Base-by-base conservation (phyloP, 2,329 filamentous ascomycete species). In the Penicillium italicum region DNA sequence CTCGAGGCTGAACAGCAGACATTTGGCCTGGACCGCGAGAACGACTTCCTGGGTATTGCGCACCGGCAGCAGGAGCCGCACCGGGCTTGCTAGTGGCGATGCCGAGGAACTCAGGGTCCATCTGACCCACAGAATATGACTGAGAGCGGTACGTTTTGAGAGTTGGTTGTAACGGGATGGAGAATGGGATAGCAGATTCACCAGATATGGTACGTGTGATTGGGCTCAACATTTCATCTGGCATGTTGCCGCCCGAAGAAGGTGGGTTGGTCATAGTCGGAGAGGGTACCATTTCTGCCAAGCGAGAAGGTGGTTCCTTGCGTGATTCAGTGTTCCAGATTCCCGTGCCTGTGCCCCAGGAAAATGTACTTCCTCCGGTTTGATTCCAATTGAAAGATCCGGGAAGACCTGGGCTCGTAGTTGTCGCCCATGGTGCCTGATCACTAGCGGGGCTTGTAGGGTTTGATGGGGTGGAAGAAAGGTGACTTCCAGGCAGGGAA, bases 141-240 rank as follows among this genome's bases (percentile, higher is more conserved):
- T 97, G 91, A 6, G 94, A 99, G 41, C 94, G 87, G 66, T 96
- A 94, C 1, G 90, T 91, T 74, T 97, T 97, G 1, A 90, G 90
- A 0, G 90, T 94, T 0, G 93, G 91, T 60, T 96, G 90, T 20
- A 96, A 80, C 4, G 91, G 91, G 62, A 96, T 95, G 7, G 89
- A 83, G 67, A 96, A 96, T 1, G 91, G 90, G 51, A 96, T 89
- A 7, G 77, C 69, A 9, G 79, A 74, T 60, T 93, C 82, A 31
- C 74, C 76, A 56, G 76, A 66, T 56, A 76, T 69, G 50, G 76
- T 71, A 56, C 73, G 72, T 55, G 75, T 69, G 12, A 76, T 74
- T 41, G 70, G 77, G 61, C 85, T 63, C 80, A 86, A 40, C 78
- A 77, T 33, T 72, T 80, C 64, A 72, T 80, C 63, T 82, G 79